Base-by-base conservation (phyloP, 768 basidiomycete species). In the Chalciporus piperatus region DNA sequence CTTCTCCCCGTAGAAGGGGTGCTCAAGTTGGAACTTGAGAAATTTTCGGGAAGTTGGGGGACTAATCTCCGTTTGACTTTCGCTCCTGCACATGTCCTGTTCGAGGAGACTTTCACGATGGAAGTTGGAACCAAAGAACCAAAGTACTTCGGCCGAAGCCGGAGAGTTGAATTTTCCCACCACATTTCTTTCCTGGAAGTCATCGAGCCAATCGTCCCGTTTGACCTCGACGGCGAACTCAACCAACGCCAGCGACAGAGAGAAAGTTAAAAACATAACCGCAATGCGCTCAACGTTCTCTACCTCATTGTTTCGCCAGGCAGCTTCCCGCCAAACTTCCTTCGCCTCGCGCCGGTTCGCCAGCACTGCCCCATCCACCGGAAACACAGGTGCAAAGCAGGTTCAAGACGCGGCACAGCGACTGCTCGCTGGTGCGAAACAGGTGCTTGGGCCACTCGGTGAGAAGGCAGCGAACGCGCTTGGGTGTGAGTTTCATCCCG, bases 321-420 rank as follows among this genome's bases (percentile, higher is more conserved):
- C 45, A 6, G 53, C 42, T 45, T 57, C 50, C 22, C 62, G 52
- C 22, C 59, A 55, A 19, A 44, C 51, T 46, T 35, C 54, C 22
- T 65, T 55, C 37, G 39, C 44, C 16, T 41, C 49, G n/a, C 64
- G 56, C 35, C 78, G 79, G 51, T 73, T 79, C 62, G 65, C 74
- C 19, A 78, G 76, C 20, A 69, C 65, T 48, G 40, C 39, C 23
- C 52, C 51, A 20, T 28, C 43, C 20, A 50, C 78, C 28, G 77
- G 81, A 57, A 69, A 74, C 6, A 69, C 83, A 2, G 28, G 47
- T 32, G 52, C 83, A 65, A 83, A 87, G 73, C 87, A 85, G 67
- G 84, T 86, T 6, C 82, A 87, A 69, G 84, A 89, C 47, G 75
- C 79, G 38, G 84, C 79, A 9, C 83, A 84, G 64, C 79, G 80